Percentiles rank a stretch among this genome's conserved stretches.
Conservation (phyloP, 805 yeast species). For the Metschnikowia cubensis region DNA sequence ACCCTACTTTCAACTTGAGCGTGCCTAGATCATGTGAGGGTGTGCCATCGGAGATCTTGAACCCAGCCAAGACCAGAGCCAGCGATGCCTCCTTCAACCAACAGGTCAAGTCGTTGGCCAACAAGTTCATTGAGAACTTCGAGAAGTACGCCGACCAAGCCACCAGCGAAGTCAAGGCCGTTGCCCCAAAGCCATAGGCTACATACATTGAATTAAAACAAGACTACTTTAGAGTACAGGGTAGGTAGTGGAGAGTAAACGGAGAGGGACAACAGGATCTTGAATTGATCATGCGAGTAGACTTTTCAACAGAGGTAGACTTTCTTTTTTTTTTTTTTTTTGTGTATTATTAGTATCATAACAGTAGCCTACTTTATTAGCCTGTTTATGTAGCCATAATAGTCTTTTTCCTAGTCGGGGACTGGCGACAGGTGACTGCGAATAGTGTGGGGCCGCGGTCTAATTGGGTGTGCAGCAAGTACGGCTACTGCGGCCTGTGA, state of each 20-base stretch:
- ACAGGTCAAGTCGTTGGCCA: slow-evolving; percentile 59
- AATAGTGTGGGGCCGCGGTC: no score
- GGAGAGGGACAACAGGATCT: not conserved
- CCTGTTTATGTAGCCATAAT: no score
- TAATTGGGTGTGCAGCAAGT: no score
- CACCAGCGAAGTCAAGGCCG: slow-evolving; percentile 82
- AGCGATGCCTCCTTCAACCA: slow-evolving; percentile 36
- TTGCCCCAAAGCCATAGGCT: slow-evolving; percentile 66
- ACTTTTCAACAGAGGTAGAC: no score
- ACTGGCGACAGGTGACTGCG: no score
- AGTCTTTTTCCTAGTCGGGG: no score
- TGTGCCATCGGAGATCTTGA: slow-evolving; percentile 80
- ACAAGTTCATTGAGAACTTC: slow-evolving; percentile 81
- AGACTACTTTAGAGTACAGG: no score
- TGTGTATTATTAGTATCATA: no score
- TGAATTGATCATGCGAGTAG: not conserved
- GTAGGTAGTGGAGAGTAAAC: not conserved
- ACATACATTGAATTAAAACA: not conserved
- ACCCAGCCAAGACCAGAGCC: slow-evolving; percentile 69
- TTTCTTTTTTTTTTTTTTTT: no score
- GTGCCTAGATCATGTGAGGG: slow-evolving; percentile 78
- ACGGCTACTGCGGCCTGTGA: no score
- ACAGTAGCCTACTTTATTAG: no score
- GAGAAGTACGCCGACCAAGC: slow-evolving; percentile 78
- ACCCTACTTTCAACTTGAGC: slow-evolving; percentile 81